Conservation (phyloP, 2,329 filamentous ascomycete genomes). For the Xylaria sp. region DNA sequence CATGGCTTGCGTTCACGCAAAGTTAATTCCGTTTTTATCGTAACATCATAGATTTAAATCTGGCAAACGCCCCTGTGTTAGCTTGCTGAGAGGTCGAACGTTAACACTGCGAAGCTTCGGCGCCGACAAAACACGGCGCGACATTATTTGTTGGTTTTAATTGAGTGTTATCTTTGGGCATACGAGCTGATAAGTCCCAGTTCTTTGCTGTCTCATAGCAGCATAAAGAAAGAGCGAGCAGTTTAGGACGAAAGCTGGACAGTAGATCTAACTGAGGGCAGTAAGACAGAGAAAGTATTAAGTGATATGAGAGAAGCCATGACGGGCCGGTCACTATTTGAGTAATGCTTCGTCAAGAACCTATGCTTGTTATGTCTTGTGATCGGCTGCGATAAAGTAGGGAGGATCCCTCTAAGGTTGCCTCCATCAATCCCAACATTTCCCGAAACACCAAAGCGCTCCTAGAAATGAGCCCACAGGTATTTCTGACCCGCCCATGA, state of each 20-base stretch:
- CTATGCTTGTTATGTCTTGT: background rate
- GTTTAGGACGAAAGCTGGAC: background rate
- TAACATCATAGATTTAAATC: background rate
- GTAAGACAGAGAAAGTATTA: background rate
- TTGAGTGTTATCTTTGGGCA: background rate
- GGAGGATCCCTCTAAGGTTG: background rate
- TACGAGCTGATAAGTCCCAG: background rate
- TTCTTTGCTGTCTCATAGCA: background rate
- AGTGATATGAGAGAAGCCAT: too few relatives aligned
- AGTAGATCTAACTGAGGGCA: background rate
- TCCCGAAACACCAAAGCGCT: background rate
- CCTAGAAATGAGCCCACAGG: conserved; percentile 43
- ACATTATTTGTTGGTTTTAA: background rate
- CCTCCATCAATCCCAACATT: background rate
- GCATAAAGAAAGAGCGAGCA: background rate
- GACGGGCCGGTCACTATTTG: too few relatives aligned
- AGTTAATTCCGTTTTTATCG: too few relatives aligned
- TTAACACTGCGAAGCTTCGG: too few relatives aligned
- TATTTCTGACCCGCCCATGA: conserved; percentile 48
- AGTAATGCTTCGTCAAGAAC: too few relatives aligned
- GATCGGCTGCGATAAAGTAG: background rate
- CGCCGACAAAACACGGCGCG: too few relatives aligned
- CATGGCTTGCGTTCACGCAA: background rate
- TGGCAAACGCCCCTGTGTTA: background rate
- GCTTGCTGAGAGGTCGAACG: too few relatives aligned